Evolutionary conservation across 1,284 basidiomycete species (phyloP), one percentile per base, ranked within the genome.

Genomic region (Lentinula novae-zelandiae): DNA sequence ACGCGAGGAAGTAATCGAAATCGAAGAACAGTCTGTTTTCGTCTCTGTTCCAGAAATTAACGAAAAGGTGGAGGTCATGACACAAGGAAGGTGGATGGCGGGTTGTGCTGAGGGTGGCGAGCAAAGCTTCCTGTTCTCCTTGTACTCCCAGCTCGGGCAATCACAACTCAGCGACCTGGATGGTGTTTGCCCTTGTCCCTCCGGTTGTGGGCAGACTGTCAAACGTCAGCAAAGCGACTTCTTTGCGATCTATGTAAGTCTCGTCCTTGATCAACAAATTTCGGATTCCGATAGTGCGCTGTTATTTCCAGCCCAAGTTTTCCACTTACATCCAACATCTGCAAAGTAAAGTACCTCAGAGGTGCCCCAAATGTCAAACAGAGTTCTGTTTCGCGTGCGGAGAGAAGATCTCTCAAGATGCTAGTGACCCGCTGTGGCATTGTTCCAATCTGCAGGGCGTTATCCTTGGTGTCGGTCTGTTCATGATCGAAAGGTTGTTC

Each of bases 11-110:
- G 87, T 94, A 44, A 89, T 95, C 54, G 91, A 96, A 75, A 83
- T 92, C 1, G 86, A 94, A 69, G 90, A 94, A 72, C 82, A 88
- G 60, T 80, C 89, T 6, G 89, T 91, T 70, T 72, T 76, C 3
- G 75, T 79, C 39, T 63, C 71, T 38, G 69, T 89, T 27, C 72
- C 78, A 2, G 82, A 76, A 50, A 71, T 70, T 13, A 73, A 73
- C 53, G 79, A 83, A 63, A 72, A 73, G 15, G 78, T 89, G 27
- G 84, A 83, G 61, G 74, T 95, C 44, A 85, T 96, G 82, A 87
- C 87, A 22, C 90, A 92, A 71, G 90, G 90, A n/a, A 87, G 93
- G 69, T 96, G 93, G 93, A 96, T 96, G 94, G 93, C 92, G 71
- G 94, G 94, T 8, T 96, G 94, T 72, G 93, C 94, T 0, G 94